Evolutionary conservation across 2,329 filamentous ascomycete species (phyloP).

Genomic region (Hypomyces perniciosus): DNA sequence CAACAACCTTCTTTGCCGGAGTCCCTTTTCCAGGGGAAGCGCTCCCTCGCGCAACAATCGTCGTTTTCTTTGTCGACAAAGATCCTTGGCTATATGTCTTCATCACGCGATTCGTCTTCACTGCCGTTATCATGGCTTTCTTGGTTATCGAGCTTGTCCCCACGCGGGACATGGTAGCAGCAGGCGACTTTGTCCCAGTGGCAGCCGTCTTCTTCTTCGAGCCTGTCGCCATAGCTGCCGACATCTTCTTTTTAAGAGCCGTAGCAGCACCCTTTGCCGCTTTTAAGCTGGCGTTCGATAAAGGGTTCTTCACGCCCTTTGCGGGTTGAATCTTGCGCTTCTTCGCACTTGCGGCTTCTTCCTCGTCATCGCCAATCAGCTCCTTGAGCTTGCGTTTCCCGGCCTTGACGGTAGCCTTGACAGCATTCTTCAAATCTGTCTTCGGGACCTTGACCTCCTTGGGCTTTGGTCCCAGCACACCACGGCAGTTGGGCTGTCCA

Average conservation of each 20-base stretch:
- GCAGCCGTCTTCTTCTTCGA: conserved; percentile 27
- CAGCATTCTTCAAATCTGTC: conserved; percentile 33
- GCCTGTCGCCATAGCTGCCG: conserved; percentile 23
- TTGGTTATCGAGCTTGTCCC: background rate
- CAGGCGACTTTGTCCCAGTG: conserved; percentile 16
- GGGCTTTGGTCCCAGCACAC: conserved; percentile 56
- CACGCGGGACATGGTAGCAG: conserved; percentile 1
- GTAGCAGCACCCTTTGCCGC: conserved; percentile 32
- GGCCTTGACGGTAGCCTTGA: conserved; percentile 38
- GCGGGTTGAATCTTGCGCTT: conserved; percentile 34
- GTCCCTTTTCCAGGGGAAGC: too few species aligned
- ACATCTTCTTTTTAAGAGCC: conserved; percentile 32
- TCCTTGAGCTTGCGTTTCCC: conserved; percentile 54
- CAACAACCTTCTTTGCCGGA: too few species aligned
- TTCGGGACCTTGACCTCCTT: conserved; percentile 49
- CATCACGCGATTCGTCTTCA: conserved; percentile 21
- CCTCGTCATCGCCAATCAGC: conserved; percentile 37
- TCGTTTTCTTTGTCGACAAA: background rate
- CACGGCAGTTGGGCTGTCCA: conserved; percentile 57
- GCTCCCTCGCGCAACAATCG: background rate
- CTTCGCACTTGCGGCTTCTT: conserved; percentile 34
- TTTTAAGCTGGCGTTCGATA: conserved; percentile 31
- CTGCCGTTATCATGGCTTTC: background rate
- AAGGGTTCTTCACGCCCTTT: conserved; percentile 28
- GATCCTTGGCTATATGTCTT: conserved; percentile 22